Percentiles rank a stretch among this genome's conserved stretches.
Evolutionary conservation across 768 basidiomycete species (phyloP).

Genomic region (Lactarius quietus): DNA sequence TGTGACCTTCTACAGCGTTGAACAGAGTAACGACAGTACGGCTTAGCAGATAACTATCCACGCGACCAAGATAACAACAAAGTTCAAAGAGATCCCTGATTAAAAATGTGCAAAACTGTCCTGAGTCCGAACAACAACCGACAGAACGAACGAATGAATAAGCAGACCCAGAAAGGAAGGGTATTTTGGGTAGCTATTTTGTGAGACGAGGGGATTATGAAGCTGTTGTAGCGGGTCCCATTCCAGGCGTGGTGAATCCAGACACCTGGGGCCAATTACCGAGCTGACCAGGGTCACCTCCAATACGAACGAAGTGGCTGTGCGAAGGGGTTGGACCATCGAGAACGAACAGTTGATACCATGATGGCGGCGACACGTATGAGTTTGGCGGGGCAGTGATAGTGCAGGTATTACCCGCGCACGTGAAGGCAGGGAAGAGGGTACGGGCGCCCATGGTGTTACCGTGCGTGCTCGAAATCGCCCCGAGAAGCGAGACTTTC

Average conservation of each 20-base stretch:
- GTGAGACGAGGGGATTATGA: background rate
- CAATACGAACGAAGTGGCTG: constrained; percentile 72
- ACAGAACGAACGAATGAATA: background rate
- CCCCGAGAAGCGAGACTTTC: constrained; percentile 66
- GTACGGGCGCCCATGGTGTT: constrained; percentile 72
- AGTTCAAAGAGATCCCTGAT: no score
- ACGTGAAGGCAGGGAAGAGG: constrained; percentile 70
- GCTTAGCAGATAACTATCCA: background rate
- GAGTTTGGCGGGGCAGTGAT: constrained; percentile 75
- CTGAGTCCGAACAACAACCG: background rate
- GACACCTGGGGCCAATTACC: constrained; percentile 72
- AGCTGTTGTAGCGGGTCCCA: constrained; percentile 35
- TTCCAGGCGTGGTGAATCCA: constrained; percentile 64
- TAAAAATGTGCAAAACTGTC: no score
- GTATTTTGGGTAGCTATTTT: background rate
- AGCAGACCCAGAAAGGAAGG: background rate
- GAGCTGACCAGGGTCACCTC: constrained; percentile 64
- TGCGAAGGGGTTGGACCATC: constrained; percentile 78
- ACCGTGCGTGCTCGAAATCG: constrained; percentile 73
- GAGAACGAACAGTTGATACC: constrained; percentile 72
- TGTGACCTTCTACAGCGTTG: background rate
- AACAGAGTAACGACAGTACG: background rate
- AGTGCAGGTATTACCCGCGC: constrained; percentile 65
- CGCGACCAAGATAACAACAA: no score
- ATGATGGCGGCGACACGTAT: constrained; percentile 65